Base-by-base conservation (phyloP, 768 basidiomycete genomes). In the Leccinum subtestaceum region DNA sequence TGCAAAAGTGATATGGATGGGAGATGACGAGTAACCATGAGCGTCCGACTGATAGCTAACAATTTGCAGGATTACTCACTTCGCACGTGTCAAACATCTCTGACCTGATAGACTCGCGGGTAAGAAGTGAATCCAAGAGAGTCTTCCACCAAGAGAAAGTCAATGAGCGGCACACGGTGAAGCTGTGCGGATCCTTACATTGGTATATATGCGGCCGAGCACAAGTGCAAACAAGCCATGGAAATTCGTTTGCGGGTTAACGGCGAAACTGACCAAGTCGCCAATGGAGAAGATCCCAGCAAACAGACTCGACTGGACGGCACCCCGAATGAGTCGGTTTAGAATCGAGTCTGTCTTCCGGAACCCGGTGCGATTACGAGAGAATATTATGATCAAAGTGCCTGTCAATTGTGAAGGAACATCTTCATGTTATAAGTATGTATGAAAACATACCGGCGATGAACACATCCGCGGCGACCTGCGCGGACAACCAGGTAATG, bases 51-150 rank as follows among this genome's bases (percentile, higher is more conserved):
- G 5, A 12, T 7, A 43, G 46, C 23, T 15, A 13, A 47, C 6
- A 2, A 15, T 1, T 23, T 12, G 46, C 21, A 47, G 11, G 12
- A 47, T 47, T 13, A 19, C 46, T 47, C 6, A 23, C 46, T 47
- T 47, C 9, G 40, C 17, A 10, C 4, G 40, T 43, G n/a, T 43
- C 40, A 0, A 43, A 43, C 40, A 43, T 43, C 17, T 43, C 40
- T 46, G 45, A 19, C 45, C 21, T 46, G 47, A 48, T 48, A 12
- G 38, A 13, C 8, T 60, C 52, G 2, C 61, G 61, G 10, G 52
- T 50, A 23, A 62, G 61, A 9, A 60, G 61, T 9, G 48, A 55
- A 31, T 61, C 60, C 57, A 61, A 11, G 2, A 61, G 55, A 2
- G 63, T 64, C 63, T 64, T 57, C 4, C 32, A 1, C 25, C 9